A percentile compares a stretch with the other conserved stretches of the same genome.
phyloP scores from a whole-genome alignment of 2,329 filamentous ascomycete species.

The Monosporascus sp. region DNA sequence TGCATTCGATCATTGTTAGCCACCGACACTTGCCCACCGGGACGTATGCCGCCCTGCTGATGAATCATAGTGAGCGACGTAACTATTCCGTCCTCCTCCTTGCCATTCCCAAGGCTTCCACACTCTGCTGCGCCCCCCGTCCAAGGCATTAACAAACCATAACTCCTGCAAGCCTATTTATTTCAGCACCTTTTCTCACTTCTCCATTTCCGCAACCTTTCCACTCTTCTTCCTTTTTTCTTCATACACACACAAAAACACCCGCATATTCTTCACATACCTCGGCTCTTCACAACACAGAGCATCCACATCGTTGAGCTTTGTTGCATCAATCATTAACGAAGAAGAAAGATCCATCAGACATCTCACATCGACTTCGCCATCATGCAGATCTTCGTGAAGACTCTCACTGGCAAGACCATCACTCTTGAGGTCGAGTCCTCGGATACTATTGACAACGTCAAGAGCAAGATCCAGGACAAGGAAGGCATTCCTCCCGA shows the following conservation, averaged over 20 bases:
- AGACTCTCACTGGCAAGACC: conserved; percentile 91
- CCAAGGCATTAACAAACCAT: conserved; percentile 8
- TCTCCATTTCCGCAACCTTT: conserved; percentile 10
- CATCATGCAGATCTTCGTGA: conserved; percentile 97
- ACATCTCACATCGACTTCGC: conserved; percentile 14
- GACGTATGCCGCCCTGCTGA: conserved; percentile 7
- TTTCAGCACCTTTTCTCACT: conserved; percentile 8
- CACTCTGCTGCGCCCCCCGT: conserved; percentile 24
- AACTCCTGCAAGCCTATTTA: conserved; percentile 15
- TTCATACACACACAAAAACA: background rate
- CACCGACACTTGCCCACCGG: background rate
- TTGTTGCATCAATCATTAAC: conserved; percentile 11
- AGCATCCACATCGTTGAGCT: conserved; percentile 4
- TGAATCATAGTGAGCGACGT: conserved; percentile 20
- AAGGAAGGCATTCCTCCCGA: conserved; percentile 87
- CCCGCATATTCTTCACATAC: background rate
- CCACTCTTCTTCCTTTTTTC: conserved; percentile 16
- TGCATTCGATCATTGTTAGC: conserved; percentile 2
- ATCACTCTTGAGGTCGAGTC: too few species aligned
- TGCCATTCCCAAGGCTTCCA: conserved; percentile 25
- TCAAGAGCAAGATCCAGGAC: conserved; percentile 86
- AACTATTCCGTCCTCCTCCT: conserved; percentile 11
- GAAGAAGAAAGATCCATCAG: conserved; percentile 6
- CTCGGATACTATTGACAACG: too few species aligned
- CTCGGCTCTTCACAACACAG: conserved; percentile 1